Evolutionary conservation across 2,329 filamentous ascomycete genomes (phyloP).

Genomic region (Nannizziopsis barbatae): DNA sequence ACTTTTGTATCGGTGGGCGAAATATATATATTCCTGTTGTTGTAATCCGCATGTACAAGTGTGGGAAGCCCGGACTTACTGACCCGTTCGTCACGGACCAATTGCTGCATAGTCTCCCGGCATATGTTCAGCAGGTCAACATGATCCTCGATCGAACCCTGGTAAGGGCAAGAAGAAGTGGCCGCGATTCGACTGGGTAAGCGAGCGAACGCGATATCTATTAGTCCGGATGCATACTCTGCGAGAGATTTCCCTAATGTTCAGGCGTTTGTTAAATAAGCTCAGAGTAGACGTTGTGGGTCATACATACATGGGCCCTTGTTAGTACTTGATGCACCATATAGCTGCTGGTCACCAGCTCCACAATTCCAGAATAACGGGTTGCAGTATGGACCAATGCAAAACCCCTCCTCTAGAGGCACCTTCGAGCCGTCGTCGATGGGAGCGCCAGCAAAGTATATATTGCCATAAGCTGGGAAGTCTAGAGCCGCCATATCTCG

Average conservation of each 20-base stretch:
- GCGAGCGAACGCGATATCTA: conserved; percentile 14
- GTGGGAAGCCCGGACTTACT: conserved; percentile 16
- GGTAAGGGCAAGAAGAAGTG: conserved; percentile 13
- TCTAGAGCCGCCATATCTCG: conserved; percentile 24
- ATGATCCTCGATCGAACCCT: conserved; percentile 13
- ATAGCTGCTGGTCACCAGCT: conserved; percentile 13
- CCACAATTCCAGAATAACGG: conserved; percentile 18
- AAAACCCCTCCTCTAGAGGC: conserved; percentile 24
- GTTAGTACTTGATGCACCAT: conserved; percentile 8
- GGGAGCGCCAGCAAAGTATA: conserved; percentile 26
- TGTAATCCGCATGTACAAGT: conserved; percentile 24
- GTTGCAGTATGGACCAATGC: conserved; percentile 26
- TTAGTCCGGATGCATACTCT: conserved; percentile 14
- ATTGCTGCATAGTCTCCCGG: conserved; percentile 17
- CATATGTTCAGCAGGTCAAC: conserved; percentile 14
- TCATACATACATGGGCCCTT: conserved; percentile 14
- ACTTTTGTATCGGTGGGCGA: conserved; percentile 22
- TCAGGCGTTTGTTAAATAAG: neutral
- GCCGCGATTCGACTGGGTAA: conserved; percentile 5
- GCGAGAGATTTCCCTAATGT: conserved; percentile 11
- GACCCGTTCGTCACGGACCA: conserved; percentile 19
- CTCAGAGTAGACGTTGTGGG: neutral
- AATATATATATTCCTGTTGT: conserved; percentile 28
- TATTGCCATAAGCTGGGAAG: conserved; percentile 32
- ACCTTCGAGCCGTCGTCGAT: conserved; percentile 16